Conservation (phyloP, 2,329 filamentous ascomycete species). For the Trichoderma koningiopsis region DNA sequence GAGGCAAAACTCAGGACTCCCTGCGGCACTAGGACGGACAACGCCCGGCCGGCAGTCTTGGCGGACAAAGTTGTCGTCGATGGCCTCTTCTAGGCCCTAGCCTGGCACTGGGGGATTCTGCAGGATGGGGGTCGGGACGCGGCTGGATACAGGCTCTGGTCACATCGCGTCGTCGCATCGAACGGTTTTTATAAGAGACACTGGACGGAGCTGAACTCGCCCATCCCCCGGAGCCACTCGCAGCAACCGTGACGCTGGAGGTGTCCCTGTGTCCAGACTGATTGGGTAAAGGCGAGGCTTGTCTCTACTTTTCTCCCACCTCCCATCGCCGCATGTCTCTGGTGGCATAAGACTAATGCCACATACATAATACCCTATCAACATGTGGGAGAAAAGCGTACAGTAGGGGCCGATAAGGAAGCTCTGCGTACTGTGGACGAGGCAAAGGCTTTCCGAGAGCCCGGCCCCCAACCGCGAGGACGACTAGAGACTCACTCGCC, state of each 20-base stretch:
- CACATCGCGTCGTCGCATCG: constrained; percentile 7
- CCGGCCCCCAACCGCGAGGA: constrained; percentile 9
- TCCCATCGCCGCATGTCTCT: not conserved
- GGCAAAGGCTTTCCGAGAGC: constrained; percentile 13
- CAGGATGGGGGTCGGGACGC: not conserved
- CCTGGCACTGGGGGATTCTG: not conserved
- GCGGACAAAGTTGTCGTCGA: not conserved
- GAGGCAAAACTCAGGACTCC: not conserved
- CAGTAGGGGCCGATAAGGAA: not conserved
- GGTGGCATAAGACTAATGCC: not conserved
- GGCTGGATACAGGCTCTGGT: not conserved
- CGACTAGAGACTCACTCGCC: constrained; percentile 30
- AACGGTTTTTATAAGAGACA: not conserved
- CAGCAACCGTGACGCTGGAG: not conserved
- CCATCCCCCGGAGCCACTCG: not conserved
- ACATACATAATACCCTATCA: not conserved
- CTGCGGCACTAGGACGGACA: not conserved
- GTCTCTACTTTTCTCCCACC: not conserved
- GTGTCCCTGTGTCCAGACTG: not conserved
- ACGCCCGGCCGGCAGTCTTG: not conserved
- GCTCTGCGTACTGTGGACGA: not conserved
- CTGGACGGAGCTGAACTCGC: not conserved
- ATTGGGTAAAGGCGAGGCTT: not conserved
- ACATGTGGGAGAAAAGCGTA: not conserved
- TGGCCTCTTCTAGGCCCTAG: constrained; percentile 12